Percentiles rank a stretch among this genome's conserved stretches.
phyloP scores from a whole-genome alignment of 202 grass and related monocot genomes.

The Panicum virgatum region DNA sequence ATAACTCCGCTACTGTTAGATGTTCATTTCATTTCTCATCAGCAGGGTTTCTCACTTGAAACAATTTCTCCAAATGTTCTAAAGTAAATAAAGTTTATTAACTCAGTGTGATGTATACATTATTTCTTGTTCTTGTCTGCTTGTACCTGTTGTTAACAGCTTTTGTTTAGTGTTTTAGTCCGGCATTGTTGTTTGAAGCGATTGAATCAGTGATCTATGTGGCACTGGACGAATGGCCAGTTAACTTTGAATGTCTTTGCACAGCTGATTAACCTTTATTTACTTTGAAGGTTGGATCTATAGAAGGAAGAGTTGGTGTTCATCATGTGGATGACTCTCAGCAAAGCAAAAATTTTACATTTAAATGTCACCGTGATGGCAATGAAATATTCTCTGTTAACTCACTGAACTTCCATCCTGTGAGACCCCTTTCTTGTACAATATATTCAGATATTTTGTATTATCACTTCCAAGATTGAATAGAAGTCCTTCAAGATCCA shows the following conservation, averaged over 20 bases:
- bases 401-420: slow-evolving; percentile 91
- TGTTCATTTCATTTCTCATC: slow-evolving; percentile 14
- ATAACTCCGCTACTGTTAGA: slow-evolving; percentile 10
- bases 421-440: slow-evolving; percentile 43
- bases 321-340: slow-evolving; percentile 93
- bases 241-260: slow-evolving; percentile 9
- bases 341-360: slow-evolving; percentile 92
- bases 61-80: not conserved
- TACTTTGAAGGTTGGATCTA: slow-evolving; percentile 82
- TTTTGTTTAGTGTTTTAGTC: slow-evolving; percentile 29
- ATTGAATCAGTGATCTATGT: slow-evolving; percentile 8
- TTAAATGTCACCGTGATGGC: slow-evolving; percentile 91
- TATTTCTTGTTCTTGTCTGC: slow-evolving; percentile 14
- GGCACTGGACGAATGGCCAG: not conserved
- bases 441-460: not conserved
- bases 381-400: slow-evolving; percentile 89
- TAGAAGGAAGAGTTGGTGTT: slow-evolving; percentile 93
- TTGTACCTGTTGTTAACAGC: not conserved
- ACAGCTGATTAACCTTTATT: slow-evolving; percentile 16
- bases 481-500: not conserved
- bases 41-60: slow-evolving; percentile 3
- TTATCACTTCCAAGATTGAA: slow-evolving; percentile 9
- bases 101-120: not conserved
- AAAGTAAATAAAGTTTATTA: slow-evolving; percentile 4
- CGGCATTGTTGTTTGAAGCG: slow-evolving; percentile 2